Evolutionary conservation across 2,329 filamentous ascomycete species (phyloP).

Genomic region (Alternaria sp.): DNA sequence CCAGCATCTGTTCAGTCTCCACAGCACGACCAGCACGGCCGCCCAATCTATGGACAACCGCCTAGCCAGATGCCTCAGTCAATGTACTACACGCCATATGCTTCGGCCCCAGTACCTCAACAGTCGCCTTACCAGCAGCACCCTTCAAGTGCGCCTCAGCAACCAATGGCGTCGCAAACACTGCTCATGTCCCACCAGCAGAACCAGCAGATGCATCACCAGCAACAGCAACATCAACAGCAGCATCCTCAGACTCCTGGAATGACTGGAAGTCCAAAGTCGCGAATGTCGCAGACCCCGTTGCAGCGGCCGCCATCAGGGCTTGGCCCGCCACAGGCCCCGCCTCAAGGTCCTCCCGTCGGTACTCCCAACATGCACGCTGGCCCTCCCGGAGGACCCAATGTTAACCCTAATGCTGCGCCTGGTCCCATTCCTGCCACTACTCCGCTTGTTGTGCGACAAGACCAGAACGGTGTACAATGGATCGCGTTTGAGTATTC

Average conservation of each 20-base stretch:
- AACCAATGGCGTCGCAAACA: constrained; percentile 59
- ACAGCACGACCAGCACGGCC: constrained; percentile 85
- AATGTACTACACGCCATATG: constrained; percentile 76
- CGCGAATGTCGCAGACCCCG: constrained; percentile 57
- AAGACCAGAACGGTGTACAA: constrained; percentile 95
- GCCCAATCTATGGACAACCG: constrained; percentile 84
- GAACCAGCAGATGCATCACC: constrained; percentile 52
- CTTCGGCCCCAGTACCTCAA: constrained; percentile 57
- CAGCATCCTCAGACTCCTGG: constrained; percentile 61
- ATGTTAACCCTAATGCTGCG: constrained; percentile 86
- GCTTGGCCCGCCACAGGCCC: constrained; percentile 50
- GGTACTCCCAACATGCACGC: constrained; percentile 53
- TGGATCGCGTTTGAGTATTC: constrained; percentile 99
- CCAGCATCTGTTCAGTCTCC: constrained; percentile 92
- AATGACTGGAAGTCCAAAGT: constrained; percentile 68
- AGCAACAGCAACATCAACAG: constrained; percentile 54
- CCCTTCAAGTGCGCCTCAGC: constrained; percentile 63
- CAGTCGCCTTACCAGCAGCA: constrained; percentile 66
- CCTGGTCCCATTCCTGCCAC: constrained; percentile 97
- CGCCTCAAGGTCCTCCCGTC: constrained; percentile 52
- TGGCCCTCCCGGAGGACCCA: constrained; percentile 52
- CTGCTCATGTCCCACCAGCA: constrained; percentile 63
- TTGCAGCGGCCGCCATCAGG: constrained; percentile 67
- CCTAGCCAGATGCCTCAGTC: constrained; percentile 80
- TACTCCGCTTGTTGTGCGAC: constrained; percentile 89